These are phyloP conservation scores for Cladosporium cucumerinum DNA, from an alignment of 2,329 filamentous ascomycete genomes.

Conservation along the genomic window DNA sequence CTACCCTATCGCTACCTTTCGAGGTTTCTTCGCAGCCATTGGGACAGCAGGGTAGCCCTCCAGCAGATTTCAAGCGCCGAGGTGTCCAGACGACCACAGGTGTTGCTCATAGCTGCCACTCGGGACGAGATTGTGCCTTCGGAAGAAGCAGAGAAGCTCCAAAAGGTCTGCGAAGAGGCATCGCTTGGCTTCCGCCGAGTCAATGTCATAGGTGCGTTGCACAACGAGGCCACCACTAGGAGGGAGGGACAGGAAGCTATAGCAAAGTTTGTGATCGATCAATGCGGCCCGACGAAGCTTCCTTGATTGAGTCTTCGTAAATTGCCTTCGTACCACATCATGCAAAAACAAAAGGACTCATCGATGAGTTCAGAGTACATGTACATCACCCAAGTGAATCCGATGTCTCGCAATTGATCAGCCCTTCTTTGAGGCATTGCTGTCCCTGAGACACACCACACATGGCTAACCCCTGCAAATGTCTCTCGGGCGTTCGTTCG, in stretches of 20 bases:
- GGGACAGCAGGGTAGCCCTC: constrained; percentile 47
- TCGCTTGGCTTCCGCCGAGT: constrained; percentile 37
- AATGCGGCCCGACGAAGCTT: background rate
- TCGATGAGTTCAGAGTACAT: too few species aligned
- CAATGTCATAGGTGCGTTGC: constrained; percentile 46
- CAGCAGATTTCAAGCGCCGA: constrained; percentile 34
- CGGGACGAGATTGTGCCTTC: constrained; percentile 57
- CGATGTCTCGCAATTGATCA: too few species aligned
- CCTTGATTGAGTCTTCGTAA: background rate
- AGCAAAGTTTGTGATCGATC: constrained; percentile 24
- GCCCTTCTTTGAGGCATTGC: background rate
- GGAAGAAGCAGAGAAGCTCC: constrained; percentile 55
- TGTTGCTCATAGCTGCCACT: constrained; percentile 57
- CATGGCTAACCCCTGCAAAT: too few species aligned
- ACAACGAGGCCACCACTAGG: constrained; percentile 48
- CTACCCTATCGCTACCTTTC: constrained; percentile 72
- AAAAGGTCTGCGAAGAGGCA: constrained; percentile 38
- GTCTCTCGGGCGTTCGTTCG: too few species aligned
- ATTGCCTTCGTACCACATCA: background rate
- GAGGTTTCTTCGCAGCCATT: constrained; percentile 66
- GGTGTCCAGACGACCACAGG: constrained; percentile 20
- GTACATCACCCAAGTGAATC: background rate
- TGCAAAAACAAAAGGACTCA: too few species aligned
- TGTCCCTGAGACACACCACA: too few species aligned
- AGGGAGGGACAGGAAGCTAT: constrained; percentile 42